Evolutionary conservation across 805 yeast species (phyloP).

Genomic region (Suhomyces sp.): DNA sequence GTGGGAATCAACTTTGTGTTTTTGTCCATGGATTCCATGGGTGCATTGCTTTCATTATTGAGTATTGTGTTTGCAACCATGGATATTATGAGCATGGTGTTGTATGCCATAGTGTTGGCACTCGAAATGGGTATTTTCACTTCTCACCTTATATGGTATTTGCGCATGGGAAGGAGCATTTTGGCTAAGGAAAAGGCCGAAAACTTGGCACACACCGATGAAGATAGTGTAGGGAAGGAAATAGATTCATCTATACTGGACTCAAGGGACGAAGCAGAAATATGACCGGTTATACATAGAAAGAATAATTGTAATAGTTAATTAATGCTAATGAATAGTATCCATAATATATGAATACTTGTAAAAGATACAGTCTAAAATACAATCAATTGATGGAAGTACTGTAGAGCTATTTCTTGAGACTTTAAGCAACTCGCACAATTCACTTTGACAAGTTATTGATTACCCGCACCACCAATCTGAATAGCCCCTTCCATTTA

Average conservation of each 20-base stretch:
- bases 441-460: too few relatives aligned
- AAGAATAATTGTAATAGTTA: too few relatives aligned
- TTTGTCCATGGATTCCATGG: constrained; percentile 68
- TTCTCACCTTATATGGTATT: constrained; percentile 69
- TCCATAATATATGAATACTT: too few relatives aligned
- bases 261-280: neutral
- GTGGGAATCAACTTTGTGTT: constrained; percentile 87
- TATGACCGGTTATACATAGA: neutral
- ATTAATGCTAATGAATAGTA: too few relatives aligned
- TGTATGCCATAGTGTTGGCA: constrained; percentile 69
- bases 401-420: too few relatives aligned
- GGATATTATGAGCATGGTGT: constrained; percentile 76
- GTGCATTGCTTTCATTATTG: constrained; percentile 74
- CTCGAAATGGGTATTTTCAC: constrained; percentile 75
- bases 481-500: too few relatives aligned
- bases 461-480: too few relatives aligned
- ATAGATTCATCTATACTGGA: neutral
- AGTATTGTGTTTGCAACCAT: constrained; percentile 53
- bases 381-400: too few relatives aligned
- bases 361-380: too few relatives aligned
- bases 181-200: constrained; percentile 24
- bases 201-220: neutral
- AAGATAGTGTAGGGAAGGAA: neutral
- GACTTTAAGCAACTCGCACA: too few relatives aligned
- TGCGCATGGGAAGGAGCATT: constrained; percentile 29